Base-by-base conservation (phyloP, 2,329 filamentous ascomycete species). In the Cercospora canescens region DNA sequence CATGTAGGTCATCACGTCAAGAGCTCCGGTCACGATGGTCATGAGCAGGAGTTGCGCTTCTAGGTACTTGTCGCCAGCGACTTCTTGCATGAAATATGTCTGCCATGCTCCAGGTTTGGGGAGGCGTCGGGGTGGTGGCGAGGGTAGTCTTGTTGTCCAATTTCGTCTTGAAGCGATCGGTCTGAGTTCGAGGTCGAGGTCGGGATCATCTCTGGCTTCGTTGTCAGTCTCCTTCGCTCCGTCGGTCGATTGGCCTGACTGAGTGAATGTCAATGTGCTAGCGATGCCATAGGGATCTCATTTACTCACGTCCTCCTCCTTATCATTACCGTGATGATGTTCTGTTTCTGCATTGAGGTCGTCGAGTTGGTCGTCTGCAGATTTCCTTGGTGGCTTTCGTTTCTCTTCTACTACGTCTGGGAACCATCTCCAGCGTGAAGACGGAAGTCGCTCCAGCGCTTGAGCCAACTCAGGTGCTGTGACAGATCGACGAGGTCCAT, bases 1-100 rank as follows among this genome's bases (percentile, higher is more conserved):
- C 16, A 68, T 70, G 69, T 69, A 75, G n/a, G 74, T 76, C 66
- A 73, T 72, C 21, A 71, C 70, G 50, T 76, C 74, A 16, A 75
- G 69, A 12, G 70, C 64, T 26, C 73, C 74, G 6, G 74, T 75
- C 1, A 69, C 68, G n/a, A 75, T 60, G 6, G 71, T 75, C 67
- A 76, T 69, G 28, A 72, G 60, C 24, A 75, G 70, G 16, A 76
- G 68, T 66, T 76, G 72, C 6, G 60, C 50, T 54, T 74, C 72
- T 14, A 71, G 67, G 32, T 65, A 70, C 26, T 67, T 67, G 66
- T 75, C 70, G 14, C 65, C 62, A 6, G 69, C 70, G 14, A 75
- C 69, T 54, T 73, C 70, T 66, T 75, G 74, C 35, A 68, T 62
- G 56, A 75, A 69, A 35, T 71, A 71, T 6, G 68, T 69, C n/a